Percentiles rank a stretch among this genome's conserved stretches.
Conservation (phyloP, 139 green algal genomes). For the Bryopsis sp. region DNA sequence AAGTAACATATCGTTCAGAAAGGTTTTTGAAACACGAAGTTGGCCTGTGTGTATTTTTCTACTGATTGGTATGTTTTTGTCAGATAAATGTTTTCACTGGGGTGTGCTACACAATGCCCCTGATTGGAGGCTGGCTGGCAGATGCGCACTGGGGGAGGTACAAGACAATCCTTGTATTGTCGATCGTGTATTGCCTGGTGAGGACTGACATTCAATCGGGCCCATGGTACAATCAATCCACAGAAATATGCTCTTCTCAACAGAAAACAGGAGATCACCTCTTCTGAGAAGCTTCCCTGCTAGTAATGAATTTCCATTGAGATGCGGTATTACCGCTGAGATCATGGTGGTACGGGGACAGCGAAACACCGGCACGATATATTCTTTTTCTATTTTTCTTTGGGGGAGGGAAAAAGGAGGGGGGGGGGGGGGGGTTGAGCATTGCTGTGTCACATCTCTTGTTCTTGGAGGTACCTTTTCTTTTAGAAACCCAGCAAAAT, state of each 20-base stretch:
- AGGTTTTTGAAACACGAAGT: not conserved
- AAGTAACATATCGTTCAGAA: not conserved
- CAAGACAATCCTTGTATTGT: constrained; percentile 92
- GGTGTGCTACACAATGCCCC: constrained; percentile 84
- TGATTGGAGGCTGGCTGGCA: constrained; percentile 85
- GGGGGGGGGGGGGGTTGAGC: too few species aligned
- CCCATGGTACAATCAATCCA: too few species aligned
- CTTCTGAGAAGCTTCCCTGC: too few species aligned
- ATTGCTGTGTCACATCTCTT: not conserved
- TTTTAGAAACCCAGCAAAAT: not conserved
- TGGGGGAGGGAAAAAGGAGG: too few species aligned
- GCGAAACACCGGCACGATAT: too few species aligned
- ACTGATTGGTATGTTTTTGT: not conserved
- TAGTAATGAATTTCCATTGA: too few species aligned
- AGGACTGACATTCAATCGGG: too few species aligned
- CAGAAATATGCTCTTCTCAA: too few species aligned
- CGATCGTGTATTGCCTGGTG: constrained; percentile 78
- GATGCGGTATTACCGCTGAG: too few species aligned
- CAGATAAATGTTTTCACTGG: constrained; percentile 88
- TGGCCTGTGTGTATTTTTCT: not conserved
- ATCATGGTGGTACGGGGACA: too few species aligned
- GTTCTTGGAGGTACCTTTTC: not conserved
- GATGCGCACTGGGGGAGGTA: constrained; percentile 87
- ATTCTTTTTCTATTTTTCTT: too few species aligned
- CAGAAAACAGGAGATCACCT: too few species aligned